These are phyloP conservation scores for Cucurbita ficifolia DNA, from an alignment of 306 rosid species.

Conservation along the genomic window DNA sequence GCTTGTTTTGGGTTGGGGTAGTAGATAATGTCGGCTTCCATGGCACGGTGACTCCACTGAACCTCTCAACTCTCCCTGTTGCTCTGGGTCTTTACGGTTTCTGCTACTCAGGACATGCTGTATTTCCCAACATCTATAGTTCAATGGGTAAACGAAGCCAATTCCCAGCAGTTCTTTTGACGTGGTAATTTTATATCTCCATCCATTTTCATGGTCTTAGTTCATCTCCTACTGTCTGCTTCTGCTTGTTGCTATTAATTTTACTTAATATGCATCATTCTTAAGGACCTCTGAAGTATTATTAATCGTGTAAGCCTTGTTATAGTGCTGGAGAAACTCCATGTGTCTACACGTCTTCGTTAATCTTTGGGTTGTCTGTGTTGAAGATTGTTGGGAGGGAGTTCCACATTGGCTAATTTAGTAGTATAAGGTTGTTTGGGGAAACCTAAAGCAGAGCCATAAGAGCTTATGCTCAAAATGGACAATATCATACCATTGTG, in stretches of 20 bases:
- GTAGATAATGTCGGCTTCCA: slow-evolving; percentile 60
- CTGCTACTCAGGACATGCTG: slow-evolving; percentile 98
- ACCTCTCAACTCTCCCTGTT: slow-evolving; percentile 68
- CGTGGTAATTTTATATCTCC: slow-evolving; percentile 38
- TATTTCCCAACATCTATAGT: slow-evolving; percentile 83
- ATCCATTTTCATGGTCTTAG: background rate
- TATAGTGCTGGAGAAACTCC: background rate
- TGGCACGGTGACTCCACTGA: slow-evolving; percentile 54
- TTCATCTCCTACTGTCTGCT: background rate
- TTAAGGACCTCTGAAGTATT: background rate
- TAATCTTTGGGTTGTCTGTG: no score
- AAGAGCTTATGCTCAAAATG: no score
- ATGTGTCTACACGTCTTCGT: background rate
- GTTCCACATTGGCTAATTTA: no score
- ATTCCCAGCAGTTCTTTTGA: slow-evolving; percentile 54
- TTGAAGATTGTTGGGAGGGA: no score
- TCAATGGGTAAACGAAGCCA: slow-evolving; percentile 76
- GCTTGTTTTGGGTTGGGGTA: slow-evolving; percentile 70
- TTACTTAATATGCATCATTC: background rate
- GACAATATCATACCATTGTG: no score
- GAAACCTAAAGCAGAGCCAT: no score
- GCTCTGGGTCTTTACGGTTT: slow-evolving; percentile 92
- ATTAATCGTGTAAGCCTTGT: background rate
- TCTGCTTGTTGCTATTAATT: background rate
- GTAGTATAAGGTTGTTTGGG: no score